These are phyloP conservation scores for Coleophoma eucalyptorum DNA, from an alignment of 2,329 filamentous ascomycete genomes.

Conservation along the genomic window DNA sequence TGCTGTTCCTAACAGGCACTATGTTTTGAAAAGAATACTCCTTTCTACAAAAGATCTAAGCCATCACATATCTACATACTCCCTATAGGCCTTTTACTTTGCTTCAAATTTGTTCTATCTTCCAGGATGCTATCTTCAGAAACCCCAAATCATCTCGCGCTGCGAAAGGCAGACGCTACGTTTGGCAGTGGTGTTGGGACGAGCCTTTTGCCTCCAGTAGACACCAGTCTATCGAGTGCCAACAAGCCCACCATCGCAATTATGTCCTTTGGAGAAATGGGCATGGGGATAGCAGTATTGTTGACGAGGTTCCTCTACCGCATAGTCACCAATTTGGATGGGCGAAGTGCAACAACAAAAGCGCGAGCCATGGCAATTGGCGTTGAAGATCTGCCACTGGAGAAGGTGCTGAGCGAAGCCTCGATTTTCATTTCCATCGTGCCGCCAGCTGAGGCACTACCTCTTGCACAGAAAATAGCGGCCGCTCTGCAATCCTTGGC, in stretches of 20 bases:
- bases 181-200: neutral
- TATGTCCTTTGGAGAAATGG: slow-evolving; percentile 1
- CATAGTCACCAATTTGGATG: neutral
- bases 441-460: slow-evolving; percentile 54
- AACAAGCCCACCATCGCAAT: neutral
- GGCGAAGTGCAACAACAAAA: neutral
- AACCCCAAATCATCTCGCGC: too few species aligned
- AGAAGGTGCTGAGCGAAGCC: slow-evolving; percentile 27
- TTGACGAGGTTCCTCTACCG: neutral
- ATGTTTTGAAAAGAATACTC: too few species aligned
- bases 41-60: too few species aligned
- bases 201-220: neutral
- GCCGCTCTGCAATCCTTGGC: slow-evolving; percentile 36
- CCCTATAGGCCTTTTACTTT: too few species aligned
- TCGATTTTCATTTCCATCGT: slow-evolving; percentile 50
- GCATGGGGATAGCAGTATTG: neutral
- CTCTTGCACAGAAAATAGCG: slow-evolving; percentile 52
- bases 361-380: neutral
- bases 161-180: neutral
- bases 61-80: too few species aligned
- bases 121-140: too few species aligned
- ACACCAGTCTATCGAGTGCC: neutral
- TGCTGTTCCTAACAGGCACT: too few species aligned
- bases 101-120: too few species aligned
- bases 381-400: neutral